phyloP scores from a whole-genome alignment of 495 filamentous ascomycete genomes.

The Xylaria palmicola region DNA sequence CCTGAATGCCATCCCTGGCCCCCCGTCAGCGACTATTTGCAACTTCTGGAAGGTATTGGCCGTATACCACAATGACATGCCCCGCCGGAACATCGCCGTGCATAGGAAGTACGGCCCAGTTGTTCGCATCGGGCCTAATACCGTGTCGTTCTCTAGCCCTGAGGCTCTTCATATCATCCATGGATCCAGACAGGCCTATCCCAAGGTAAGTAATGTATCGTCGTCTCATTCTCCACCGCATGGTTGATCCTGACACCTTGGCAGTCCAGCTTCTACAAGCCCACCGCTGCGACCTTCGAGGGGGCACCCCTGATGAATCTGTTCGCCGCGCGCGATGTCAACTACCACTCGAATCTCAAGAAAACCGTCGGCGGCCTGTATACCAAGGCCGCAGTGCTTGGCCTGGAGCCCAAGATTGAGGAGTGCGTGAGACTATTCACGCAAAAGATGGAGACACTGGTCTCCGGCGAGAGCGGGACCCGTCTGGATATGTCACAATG shows the following conservation, averaged over 20 bases:
- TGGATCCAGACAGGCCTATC: constrained; percentile 10
- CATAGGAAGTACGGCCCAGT: constrained; percentile 21
- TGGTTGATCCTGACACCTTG: not conserved
- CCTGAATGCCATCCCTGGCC: not conserved
- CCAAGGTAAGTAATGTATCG: not conserved
- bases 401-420: not conserved
- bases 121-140: constrained; percentile 28
- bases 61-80: constrained; percentile 16
- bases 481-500: constrained; percentile 50
- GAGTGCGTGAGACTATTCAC: not conserved
- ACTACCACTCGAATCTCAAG: not conserved
- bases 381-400: not conserved
- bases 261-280: not conserved
- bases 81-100: constrained; percentile 5
- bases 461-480: not conserved
- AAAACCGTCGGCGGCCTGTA: constrained; percentile 12
- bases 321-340: constrained; percentile 10
- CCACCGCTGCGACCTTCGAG: not conserved
- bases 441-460: not conserved
- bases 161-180: constrained; percentile 15
- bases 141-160: constrained; percentile 21
- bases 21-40: not conserved
- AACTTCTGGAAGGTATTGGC: constrained; percentile 17
- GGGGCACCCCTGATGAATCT: constrained; percentile 13
- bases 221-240: not conserved